Evolutionary conservation across 805 yeast species (phyloP), one percentile per base, ranked within the genome.

Genomic region (Candida tallmaniae): DNA sequence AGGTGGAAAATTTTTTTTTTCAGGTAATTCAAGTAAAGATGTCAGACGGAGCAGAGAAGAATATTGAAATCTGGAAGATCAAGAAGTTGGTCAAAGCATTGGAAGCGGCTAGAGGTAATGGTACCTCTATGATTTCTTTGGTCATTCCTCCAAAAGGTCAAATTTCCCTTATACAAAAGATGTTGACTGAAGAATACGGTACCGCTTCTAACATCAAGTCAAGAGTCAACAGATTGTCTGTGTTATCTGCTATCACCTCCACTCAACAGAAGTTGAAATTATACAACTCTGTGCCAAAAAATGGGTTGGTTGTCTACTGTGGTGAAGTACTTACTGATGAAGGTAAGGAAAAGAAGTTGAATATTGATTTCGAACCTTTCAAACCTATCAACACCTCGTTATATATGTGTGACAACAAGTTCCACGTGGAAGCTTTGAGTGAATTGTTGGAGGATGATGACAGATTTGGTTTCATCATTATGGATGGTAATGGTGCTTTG

Each of bases 401-500:
- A 43, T 93, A 93, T 58, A 64, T 89, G 50, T 93, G 99, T 78
- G 99, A 93, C 71, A 90, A 89, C 70, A 90, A 90, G 61, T 93
- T 93, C 73, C 98, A 93, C 61, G 94, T 96, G 20, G 99, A 93
- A 67, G 97, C 96, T 5, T 74, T 93, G 36, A 76, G 95, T 29
- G 98, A 93, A 67, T 74, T 93, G 54, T 73, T 93, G 45, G 97
- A 93, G 68, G 80, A 87, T 46, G 98, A 93, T 64, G 96, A 94
- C 60, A 79, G 84, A 63, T 93, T 90, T 51, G 99, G 99, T 32
- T 93, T 93, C 68, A 94, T 93, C 50, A 83, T 93, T 52, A 93
- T 93, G 98, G 99, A 93, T 67, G 99, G 99, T 86, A 88, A 89
- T 62, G 98, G 98, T 41, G 86, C 96, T 3, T 71, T 93, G 47